phyloP scores from a whole-genome alignment of 2,329 filamentous ascomycete species.

The Albophoma yamanashiensis region DNA sequence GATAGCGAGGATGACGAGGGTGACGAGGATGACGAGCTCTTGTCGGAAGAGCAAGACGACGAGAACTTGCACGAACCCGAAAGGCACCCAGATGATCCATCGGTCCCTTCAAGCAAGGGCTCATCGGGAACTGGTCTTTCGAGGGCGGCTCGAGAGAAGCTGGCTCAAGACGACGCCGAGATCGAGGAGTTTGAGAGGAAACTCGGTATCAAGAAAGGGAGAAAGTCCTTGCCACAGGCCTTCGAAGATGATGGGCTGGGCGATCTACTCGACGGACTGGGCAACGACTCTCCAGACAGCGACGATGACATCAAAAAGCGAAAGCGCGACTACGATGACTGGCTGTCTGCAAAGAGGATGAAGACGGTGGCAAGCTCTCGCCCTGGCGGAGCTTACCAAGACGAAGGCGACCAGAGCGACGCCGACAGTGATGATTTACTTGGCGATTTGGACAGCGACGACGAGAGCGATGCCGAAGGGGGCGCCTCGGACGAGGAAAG shows the following conservation, averaged over 20 bases:
- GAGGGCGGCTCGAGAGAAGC: slow-evolving; percentile 31
- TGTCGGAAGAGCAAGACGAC: neutral
- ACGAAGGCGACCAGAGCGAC: neutral
- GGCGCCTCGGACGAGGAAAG: neutral
- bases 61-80: slow-evolving; percentile 9
- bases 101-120: slow-evolving; percentile 17
- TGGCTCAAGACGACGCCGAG: slow-evolving; percentile 77
- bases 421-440: neutral
- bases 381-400: neutral
- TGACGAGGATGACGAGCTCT: slow-evolving; percentile 3
- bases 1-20: neutral
- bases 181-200: slow-evolving; percentile 83
- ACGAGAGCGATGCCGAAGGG: slow-evolving; percentile 7
- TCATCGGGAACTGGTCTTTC: slow-evolving; percentile 11
- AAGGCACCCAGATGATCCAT: slow-evolving; percentile 10
- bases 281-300: slow-evolving; percentile 33
- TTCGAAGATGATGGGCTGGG: slow-evolving; percentile 78
- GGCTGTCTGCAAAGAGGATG: slow-evolving; percentile 45
- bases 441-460: slow-evolving; percentile 13
- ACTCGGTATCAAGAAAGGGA: slow-evolving; percentile 66
- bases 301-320: slow-evolving; percentile 51
- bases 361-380: slow-evolving; percentile 11
- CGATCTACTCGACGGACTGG: slow-evolving; percentile 60
- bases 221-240: slow-evolving; percentile 60
- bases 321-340: slow-evolving; percentile 47